Evolutionary conservation across 176 grass and related monocot species (phyloP), one percentile per base, ranked within the genome.

Genomic region (Luzula sylvatica): DNA sequence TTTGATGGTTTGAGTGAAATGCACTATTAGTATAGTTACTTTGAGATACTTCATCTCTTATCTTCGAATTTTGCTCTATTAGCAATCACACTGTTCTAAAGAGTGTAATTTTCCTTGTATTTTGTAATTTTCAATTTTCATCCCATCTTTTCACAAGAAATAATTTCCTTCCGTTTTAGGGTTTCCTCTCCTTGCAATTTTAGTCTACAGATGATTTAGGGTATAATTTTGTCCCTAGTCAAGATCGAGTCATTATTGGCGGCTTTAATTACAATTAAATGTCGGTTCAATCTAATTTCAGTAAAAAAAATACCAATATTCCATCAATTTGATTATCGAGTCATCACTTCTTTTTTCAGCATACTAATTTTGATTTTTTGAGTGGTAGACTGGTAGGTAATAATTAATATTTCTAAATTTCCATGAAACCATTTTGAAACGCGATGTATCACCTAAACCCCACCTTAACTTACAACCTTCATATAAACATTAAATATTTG

Each of bases 1-100:
- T 58, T 59, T 59, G 23, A 22, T 23, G 18, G 35, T 43, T 39
- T n/a, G 20, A 24, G 30, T 59, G 38, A 40, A 43, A 42, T 59
- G 35, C 20, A 43, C 35, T 8, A n/a, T 23, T 58, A 28, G 12
- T 15, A 7, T 40, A 35, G 32, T 58, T 9, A 2, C 11, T 28
- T 57, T 38, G 29, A 15, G 16, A 57, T 57, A 13, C 18, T 14
- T 55, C 32, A 29, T 5, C 39, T 17, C 22, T 59, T 59, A 13
- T 42, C 19, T 1, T 11, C 23, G 16, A 8, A 3, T 30, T 59
- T 59, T 42, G 8, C 19, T 59, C 32, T 20, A 59, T 59, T 59
- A 43, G 18, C 50, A 15, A 50, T 60, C 54, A 48, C 15, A 70
- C 25, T 44, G 3, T 28, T 13, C 45, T 20, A 58, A 38, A 21